Base-by-base conservation (phyloP, 192 early-diverging fungal species). In the Pecoramyces ruminantium region DNA sequence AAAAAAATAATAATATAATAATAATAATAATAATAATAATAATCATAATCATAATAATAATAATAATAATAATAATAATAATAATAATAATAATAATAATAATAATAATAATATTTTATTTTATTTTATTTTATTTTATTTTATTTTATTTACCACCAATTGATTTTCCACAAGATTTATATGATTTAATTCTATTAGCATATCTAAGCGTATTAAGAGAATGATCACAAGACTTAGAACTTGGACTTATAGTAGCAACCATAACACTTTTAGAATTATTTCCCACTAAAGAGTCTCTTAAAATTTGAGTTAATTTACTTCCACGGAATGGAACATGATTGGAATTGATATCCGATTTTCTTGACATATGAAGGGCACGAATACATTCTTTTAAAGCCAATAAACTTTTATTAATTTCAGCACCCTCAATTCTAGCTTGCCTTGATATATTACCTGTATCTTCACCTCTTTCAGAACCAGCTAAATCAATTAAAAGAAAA, bases 351-450 rank as follows among this genome's bases (percentile, higher is more conserved):
- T 18, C 77, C 12, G 67, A 21, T 27, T 42, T 83, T 77, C 58
- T 58, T 38, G 29, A 67, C 34, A 83, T 83, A 81, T 39, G 87
- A 38, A 28, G 82, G 12, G 29, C 81, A 0, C 87, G 82, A 81
- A 88, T 88, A 82, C 87, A 88, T 29, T 88, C 87, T 38, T 88
- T 88, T 29, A 88, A 80, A 3, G 83, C 81, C 77, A 88, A 77
- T 29, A 88, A 81, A 27, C 77, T 79, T 82, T 87, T 88, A 83
- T 88, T 88, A 85, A 87, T 87, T 79, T 87, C 86, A 18, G 79
- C 77, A 17, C 83, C 84, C 67, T 87, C 86, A 28, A n/a, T 38
- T 77, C 85, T 80, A 8, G 38, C 82, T 21, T 80, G 77, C 14
- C 81, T 79, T 79, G 38, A 80, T 14, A 80, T 77, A 30, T 85